phyloP scores from a whole-genome alignment of 768 basidiomycete genomes.

The Butyriboletus loyo region DNA sequence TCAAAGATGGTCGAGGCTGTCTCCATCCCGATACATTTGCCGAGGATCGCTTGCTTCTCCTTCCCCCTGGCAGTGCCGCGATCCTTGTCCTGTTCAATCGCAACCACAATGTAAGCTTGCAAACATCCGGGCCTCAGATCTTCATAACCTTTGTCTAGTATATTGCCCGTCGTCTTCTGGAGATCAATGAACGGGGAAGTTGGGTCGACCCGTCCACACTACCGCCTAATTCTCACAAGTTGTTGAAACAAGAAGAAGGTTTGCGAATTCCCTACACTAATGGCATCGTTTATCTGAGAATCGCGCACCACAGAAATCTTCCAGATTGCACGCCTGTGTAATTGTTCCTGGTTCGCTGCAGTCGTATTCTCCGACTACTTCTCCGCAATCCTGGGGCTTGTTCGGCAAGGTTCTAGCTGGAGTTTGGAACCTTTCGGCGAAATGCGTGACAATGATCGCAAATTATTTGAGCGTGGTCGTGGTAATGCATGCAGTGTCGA shows the following conservation, averaged over 20 bases:
- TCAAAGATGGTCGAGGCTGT: slow-evolving; percentile 61
- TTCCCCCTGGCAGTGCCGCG: slow-evolving; percentile 74
- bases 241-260: slow-evolving; percentile 56
- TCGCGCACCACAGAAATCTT: slow-evolving; percentile 58
- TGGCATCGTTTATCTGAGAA: neutral
- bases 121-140: neutral
- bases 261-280: neutral
- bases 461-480: slow-evolving; percentile 71
- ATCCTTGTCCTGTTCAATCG: slow-evolving; percentile 84
- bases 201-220: slow-evolving; percentile 56
- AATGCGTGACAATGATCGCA: slow-evolving; percentile 60
- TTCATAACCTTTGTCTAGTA: slow-evolving; percentile 44
- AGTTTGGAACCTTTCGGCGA: slow-evolving; percentile 74
- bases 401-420: slow-evolving; percentile 74
- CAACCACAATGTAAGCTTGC: slow-evolving; percentile 74
- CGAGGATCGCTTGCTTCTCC: slow-evolving; percentile 71
- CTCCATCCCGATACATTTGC: slow-evolving; percentile 73
- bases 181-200: slow-evolving; percentile 74
- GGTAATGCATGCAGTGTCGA: slow-evolving; percentile 84
- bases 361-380: slow-evolving; percentile 86
- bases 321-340: slow-evolving; percentile 74
- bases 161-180: slow-evolving; percentile 71
- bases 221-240: slow-evolving; percentile 29
- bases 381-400: slow-evolving; percentile 74
- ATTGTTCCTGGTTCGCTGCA: slow-evolving; percentile 76